Evolutionary conservation across 2,329 filamentous ascomycete species (phyloP), one percentile per base, ranked within the genome.

Genomic region (Sclerotinia trifoliorum): DNA sequence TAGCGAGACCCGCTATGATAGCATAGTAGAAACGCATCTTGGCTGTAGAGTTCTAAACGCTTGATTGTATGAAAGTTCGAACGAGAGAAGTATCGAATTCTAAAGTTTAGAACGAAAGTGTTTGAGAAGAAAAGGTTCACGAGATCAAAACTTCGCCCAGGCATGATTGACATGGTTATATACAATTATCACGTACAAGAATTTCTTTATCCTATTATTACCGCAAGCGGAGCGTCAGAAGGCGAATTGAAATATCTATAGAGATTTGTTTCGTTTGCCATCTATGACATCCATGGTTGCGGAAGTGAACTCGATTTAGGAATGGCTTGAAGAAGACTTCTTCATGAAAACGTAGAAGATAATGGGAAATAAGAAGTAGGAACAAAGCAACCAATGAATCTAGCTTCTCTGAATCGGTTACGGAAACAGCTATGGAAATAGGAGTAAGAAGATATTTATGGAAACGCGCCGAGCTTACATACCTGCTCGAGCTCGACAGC

Each of bases 81-180:
- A 51, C n/a, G 60, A 63, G n/a, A 19, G 60, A 21, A 15, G 46
- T 62, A 35, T 39, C n/a, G 46, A 17, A 39, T 51, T 63, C 32
- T 24, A 21, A 39, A 24, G 7, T 62, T 49, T 62, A 17, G 58
- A 62, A 63, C 60, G 60, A 63, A 51, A 49, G 60, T 63, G 21
- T 21, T 17, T 26, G 46, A 51, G 7, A 35, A 51, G 29, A 51
- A 63, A 63, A 63, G 60, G 39, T 63, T 51, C 60, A 63, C 46
- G 48, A 51, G 60, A 51, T 51, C 46, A 42, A 51, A 63, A 51
- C n/a, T 13, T 24, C 8, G 46, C 10, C 11, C 24, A n/a, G 6
- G 24, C 32, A 63, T 39, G 60, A 51, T 8, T 32, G n/a, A 2
- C 46, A 51, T 63, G 46, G 60, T 69, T 74, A 63, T 63, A 63